Conservation (phyloP, 305 asterid genomes). For the Fraxinus nigra region DNA sequence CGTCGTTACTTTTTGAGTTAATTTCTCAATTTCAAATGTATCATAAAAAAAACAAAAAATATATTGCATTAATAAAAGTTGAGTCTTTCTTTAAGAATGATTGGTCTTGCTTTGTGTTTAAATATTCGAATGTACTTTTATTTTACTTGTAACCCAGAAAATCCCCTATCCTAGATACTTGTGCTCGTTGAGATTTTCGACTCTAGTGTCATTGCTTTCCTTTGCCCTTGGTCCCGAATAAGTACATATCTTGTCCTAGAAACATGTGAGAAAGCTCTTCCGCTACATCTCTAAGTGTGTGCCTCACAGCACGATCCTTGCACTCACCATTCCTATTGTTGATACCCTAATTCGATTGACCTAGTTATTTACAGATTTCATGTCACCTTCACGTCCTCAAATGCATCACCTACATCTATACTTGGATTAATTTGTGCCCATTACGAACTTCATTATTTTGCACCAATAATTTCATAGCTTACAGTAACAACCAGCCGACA, state of each 20-base stretch:
- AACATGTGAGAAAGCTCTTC: background rate
- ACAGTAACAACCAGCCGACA: background rate
- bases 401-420: background rate
- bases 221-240: background rate
- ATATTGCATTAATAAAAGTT: conserved; percentile 21
- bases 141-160: background rate
- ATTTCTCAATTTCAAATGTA: conserved; percentile 25
- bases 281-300: background rate
- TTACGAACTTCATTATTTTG: background rate
- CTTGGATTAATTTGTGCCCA: background rate
- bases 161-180: background rate
- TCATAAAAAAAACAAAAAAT: background rate
- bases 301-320: background rate
- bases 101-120: background rate
- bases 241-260: background rate
- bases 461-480: background rate
- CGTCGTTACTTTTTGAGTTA: conserved; percentile 21
- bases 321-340: background rate
- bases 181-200: background rate
- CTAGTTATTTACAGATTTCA: no score
- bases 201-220: background rate
- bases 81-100: background rate
- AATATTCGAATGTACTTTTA: background rate
- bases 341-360: background rate
- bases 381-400: no score